Evolutionary conservation across 495 filamentous ascomycete species (phyloP).

Genomic region (Cenococcum geophilum): DNA sequence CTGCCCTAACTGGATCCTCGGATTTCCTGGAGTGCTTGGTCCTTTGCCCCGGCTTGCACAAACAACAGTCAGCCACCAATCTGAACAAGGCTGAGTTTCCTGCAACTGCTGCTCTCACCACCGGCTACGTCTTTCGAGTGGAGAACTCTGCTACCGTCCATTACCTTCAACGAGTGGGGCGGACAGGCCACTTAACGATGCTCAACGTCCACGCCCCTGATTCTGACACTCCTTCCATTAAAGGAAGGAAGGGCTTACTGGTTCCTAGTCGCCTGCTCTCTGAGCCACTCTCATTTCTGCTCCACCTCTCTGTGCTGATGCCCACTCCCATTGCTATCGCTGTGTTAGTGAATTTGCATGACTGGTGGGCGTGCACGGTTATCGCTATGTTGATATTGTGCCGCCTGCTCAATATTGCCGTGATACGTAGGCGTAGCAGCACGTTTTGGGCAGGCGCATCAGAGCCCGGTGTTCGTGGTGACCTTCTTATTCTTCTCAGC

Average conservation of each 20-base stretch:
- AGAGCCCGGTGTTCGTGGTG: slow-evolving; percentile 38
- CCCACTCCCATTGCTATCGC: not conserved
- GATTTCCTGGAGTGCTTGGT: slow-evolving; percentile 49
- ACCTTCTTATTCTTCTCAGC: slow-evolving; percentile 40
- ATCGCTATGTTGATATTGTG: not conserved
- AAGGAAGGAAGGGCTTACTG: too few relatives aligned
- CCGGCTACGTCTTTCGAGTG: slow-evolving; percentile 33
- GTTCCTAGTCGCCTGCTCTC: not conserved
- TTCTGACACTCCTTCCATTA: too few relatives aligned
- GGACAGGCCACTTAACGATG: not conserved
- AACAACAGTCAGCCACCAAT: slow-evolving; percentile 48
- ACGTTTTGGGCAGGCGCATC: slow-evolving; percentile 37
- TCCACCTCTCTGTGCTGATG: not conserved
- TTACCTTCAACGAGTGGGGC: slow-evolving; percentile 27
- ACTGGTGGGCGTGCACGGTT: not conserved
- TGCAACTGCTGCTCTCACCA: slow-evolving; percentile 14
- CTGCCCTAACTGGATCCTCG: slow-evolving; percentile 49
- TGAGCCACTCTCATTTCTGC: not conserved
- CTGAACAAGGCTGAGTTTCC: slow-evolving; percentile 36
- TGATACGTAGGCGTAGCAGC: slow-evolving; percentile 46
- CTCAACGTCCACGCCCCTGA: not conserved
- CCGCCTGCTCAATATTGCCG: slow-evolving; percentile 48
- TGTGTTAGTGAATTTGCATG: not conserved
- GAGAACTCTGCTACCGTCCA: slow-evolving; percentile 32
- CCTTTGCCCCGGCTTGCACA: slow-evolving; percentile 55